Conservation (phyloP, 345 rosid genomes). For the Citrus sp. region DNA sequence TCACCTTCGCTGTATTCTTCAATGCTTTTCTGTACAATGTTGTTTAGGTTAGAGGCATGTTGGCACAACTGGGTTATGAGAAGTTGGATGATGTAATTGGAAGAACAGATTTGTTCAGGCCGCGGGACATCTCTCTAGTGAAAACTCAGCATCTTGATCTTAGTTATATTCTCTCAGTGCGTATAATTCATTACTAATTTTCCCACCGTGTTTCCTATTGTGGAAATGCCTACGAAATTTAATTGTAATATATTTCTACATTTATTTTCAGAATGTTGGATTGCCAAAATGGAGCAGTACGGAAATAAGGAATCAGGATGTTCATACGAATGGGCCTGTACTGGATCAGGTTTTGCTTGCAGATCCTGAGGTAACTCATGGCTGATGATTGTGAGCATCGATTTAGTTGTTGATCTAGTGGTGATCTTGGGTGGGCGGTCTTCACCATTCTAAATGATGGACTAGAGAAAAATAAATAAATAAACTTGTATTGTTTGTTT, state of each 20-base stretch:
- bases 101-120: constrained; percentile 68
- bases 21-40: constrained; percentile 12
- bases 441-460: not conserved
- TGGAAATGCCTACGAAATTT: not conserved
- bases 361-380: constrained; percentile 70
- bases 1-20: not conserved
- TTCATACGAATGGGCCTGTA: constrained; percentile 83
- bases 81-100: constrained; percentile 91
- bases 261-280: constrained; percentile 63
- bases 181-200: constrained; percentile 24
- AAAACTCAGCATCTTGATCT: constrained; percentile 99
- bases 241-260: constrained; percentile 10
- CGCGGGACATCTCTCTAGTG: constrained; percentile 89
- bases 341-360: constrained; percentile 76
- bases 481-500: not conserved
- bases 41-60: constrained; percentile 85
- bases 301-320: constrained; percentile 84
- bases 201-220: not conserved
- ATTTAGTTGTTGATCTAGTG: not conserved
- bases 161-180: constrained; percentile 67
- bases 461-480: not conserved
- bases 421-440: not conserved
- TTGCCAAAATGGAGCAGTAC: constrained; percentile 88
- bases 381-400: not conserved
- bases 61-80: constrained; percentile 90